Percentiles rank a stretch among this genome's conserved stretches.
Conservation (phyloP, 1,284 basidiomycete species). For the Taiwanofungus camphoratus region DNA sequence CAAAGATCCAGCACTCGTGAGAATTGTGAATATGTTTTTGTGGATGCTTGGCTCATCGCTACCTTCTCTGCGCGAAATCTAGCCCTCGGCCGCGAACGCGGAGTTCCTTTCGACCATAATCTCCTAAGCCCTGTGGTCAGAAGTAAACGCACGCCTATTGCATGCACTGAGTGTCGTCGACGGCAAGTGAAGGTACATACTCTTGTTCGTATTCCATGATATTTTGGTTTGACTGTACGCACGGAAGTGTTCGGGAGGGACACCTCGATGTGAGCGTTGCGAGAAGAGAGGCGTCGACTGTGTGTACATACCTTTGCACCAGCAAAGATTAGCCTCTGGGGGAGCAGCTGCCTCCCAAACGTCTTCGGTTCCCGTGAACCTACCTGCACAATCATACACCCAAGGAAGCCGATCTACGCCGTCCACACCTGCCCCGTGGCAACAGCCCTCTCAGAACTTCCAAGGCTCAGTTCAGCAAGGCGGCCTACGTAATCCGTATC, state of each 20-base stretch:
- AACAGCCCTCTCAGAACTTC: not conserved
- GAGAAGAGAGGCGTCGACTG: slow-evolving; percentile 29
- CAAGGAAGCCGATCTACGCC: not conserved
- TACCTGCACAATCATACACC: not conserved
- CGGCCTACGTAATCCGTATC: not conserved
- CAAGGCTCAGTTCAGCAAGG: not conserved
- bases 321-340: slow-evolving; percentile 21
- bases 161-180: slow-evolving; percentile 46
- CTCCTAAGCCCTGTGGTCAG: slow-evolving; percentile 26
- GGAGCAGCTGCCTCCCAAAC: too few relatives aligned
- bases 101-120: slow-evolving; percentile 14
- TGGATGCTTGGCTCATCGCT: not conserved
- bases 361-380: too few relatives aligned
- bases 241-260: slow-evolving; percentile 25
- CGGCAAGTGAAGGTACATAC: slow-evolving; percentile 47
- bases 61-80: not conserved
- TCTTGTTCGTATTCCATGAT: slow-evolving; percentile 8
- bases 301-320: slow-evolving; percentile 28
- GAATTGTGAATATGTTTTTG: not conserved
- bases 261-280: slow-evolving; percentile 29
- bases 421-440: not conserved
- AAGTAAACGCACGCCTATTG: slow-evolving; percentile 41
- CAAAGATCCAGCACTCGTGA: slow-evolving; percentile 6
- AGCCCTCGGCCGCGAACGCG: not conserved
- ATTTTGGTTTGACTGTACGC: not conserved